phyloP scores from a whole-genome alignment of 495 filamentous ascomycete genomes.

The Penicillium coprophilum region DNA sequence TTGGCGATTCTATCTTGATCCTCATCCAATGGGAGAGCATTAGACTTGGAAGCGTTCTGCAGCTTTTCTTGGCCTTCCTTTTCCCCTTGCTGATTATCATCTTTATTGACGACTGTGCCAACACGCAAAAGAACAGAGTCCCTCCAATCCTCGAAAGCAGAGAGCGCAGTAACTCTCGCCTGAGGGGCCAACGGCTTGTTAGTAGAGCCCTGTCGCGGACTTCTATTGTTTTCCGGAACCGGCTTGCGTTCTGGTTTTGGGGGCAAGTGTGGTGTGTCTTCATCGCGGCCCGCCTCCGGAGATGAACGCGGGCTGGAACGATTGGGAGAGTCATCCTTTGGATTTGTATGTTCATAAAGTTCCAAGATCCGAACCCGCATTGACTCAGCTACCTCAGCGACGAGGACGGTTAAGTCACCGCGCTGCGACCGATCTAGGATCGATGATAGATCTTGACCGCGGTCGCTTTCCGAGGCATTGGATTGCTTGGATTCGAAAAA shows the following conservation, averaged over 20 bases:
- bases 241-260: slow-evolving; percentile 16
- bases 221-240: background rate
- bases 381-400: slow-evolving; percentile 41
- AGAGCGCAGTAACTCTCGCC: slow-evolving; percentile 42
- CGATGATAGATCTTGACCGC: slow-evolving; percentile 48
- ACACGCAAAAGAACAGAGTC: slow-evolving; percentile 60
- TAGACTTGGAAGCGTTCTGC: slow-evolving; percentile 16
- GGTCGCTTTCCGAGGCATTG: slow-evolving; percentile 27
- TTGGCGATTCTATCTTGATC: slow-evolving; percentile 30
- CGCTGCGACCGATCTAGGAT: slow-evolving; percentile 51
- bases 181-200: slow-evolving; percentile 12
- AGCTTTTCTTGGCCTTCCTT: slow-evolving; percentile 13
- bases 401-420: slow-evolving; percentile 49
- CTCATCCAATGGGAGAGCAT: slow-evolving; percentile 29
- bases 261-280: slow-evolving; percentile 18
- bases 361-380: slow-evolving; percentile 46
- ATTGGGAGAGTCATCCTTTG: slow-evolving; percentile 10
- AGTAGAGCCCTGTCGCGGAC: slow-evolving; percentile 9
- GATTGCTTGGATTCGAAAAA: slow-evolving; percentile 35
- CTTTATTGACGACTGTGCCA: slow-evolving; percentile 63
- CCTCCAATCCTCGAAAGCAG: slow-evolving; percentile 65
- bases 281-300: slow-evolving; percentile 9
- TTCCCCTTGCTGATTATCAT: slow-evolving; percentile 38
- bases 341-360: slow-evolving; percentile 39
- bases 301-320: slow-evolving; percentile 3